Conservation (phyloP, 2,329 filamentous ascomycete species). For the Lachnellula willkommii region DNA sequence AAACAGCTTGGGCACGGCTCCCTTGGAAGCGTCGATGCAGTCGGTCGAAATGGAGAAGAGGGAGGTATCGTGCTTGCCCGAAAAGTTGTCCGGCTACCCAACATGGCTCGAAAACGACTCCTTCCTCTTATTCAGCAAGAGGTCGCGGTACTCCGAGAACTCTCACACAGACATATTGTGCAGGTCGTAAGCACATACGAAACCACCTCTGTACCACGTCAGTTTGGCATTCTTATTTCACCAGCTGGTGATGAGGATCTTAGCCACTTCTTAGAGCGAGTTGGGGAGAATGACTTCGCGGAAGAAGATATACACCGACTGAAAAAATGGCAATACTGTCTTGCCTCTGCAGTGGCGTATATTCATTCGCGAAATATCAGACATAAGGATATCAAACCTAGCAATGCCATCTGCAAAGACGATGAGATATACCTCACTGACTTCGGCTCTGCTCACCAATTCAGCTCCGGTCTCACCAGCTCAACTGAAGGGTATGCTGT, state of each 20-base stretch:
- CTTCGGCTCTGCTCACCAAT: constrained; percentile 15
- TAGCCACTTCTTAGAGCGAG: constrained; percentile 13
- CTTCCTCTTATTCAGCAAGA: constrained; percentile 17
- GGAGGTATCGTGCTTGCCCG: constrained; percentile 7
- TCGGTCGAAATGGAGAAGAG: neutral
- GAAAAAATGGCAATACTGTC: constrained; percentile 13
- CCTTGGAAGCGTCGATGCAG: constrained; percentile 15
- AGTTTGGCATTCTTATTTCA: constrained; percentile 14
- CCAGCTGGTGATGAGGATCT: constrained; percentile 18
- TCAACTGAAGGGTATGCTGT: constrained; percentile 13
- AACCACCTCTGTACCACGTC: constrained; percentile 12
- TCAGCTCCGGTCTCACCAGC: constrained; percentile 14
- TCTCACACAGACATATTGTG: constrained; percentile 14
- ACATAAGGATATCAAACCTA: constrained; percentile 21
- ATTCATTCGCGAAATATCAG: constrained; percentile 14
- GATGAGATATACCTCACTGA: constrained; percentile 17
- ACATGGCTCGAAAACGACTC: constrained; percentile 10
- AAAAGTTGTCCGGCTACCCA: constrained; percentile 13
- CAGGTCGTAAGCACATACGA: constrained; percentile 16
- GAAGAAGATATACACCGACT: constrained; percentile 6
- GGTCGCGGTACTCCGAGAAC: constrained; percentile 9
- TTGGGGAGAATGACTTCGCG: constrained; percentile 14
- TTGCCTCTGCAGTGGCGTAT: constrained; percentile 15
- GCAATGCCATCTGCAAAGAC: constrained; percentile 16
- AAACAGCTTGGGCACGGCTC: constrained; percentile 17